Base-by-base conservation (phyloP, 768 basidiomycete species). In the Paxillus rubicundulus region DNA sequence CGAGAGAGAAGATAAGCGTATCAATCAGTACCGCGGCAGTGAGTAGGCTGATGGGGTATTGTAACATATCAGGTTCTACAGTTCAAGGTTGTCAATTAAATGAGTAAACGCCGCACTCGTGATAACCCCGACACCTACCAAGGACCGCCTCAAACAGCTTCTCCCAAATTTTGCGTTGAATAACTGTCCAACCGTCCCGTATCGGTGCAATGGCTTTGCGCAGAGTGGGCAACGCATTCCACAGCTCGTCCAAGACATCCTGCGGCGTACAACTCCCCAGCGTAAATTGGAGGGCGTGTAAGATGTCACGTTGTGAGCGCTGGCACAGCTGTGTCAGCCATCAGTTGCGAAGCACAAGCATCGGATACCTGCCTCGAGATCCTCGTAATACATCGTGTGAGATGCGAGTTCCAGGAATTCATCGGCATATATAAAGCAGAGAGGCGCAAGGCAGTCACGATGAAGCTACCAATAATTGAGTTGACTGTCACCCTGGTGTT, bases 391-490 rank as follows among this genome's bases (percentile, higher is more conserved):
- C 47, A 82, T 62, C 0, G 59, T 32, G 61, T 82, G 76, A 1
- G 79, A 80, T 2, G 82, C 78, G 16, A 87, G 49, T 0, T 60
- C 54, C 9, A 81, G 61, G 57, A 80, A 86, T 46, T 85, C 82
- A 33, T 61, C 59, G 0, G 80, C 74, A 46, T 72, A 74, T 2
- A 86, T 73, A 1, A 83, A 81, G 12, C 70, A 59, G 6, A 86
- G 71, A 10, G 86, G 86, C 1, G 69, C 56, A 16, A 87, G 65
- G 42, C 82, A 78, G 65, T 87, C 86, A 13, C 85, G 80, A 68
- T 87, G 82, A 49, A 82, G 74, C 84, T 87, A 53, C 37, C 30
- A 9, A 36, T 17, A 9, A 16, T n/a, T 53, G 13, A 47, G 36
- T 5, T 20, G 33, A 37, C 13, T 6, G 8, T 17, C 32, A 36